A percentile compares a stretch with the other conserved stretches of the same genome.
Conservation (phyloP, 1,284 basidiomycete genomes). For the Ceratorhiza oryzae-sativae region DNA sequence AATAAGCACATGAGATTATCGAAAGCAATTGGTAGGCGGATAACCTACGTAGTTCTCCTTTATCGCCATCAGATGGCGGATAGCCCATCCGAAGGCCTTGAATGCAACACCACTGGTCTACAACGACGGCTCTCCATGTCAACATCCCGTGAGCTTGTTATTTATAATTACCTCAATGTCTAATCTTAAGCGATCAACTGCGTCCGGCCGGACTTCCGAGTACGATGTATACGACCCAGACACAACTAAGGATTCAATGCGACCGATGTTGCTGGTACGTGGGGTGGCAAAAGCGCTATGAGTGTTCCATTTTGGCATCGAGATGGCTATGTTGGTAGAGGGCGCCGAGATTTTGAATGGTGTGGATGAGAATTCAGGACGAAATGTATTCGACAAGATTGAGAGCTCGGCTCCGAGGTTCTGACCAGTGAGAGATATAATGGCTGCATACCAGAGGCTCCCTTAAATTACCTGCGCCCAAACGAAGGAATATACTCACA, state of each 20-base stretch:
- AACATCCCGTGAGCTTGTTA: constrained; percentile 11
- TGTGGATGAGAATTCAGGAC: constrained; percentile 72
- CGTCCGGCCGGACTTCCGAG: constrained; percentile 67
- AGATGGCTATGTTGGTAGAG: constrained; percentile 65
- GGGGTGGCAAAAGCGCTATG: constrained; percentile 70
- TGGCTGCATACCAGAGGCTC: constrained; percentile 57
- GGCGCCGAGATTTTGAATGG: constrained; percentile 71
- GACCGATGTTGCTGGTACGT: constrained; percentile 60
- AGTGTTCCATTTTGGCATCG: constrained; percentile 87
- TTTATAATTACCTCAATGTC: constrained; percentile 65
- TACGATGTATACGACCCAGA: constrained; percentile 79
- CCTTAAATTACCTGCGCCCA: constrained; percentile 16
- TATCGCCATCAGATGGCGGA: constrained; percentile 84
- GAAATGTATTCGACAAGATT: constrained; percentile 75
- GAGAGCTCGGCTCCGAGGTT: constrained; percentile 60
- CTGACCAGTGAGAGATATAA: constrained; percentile 71
- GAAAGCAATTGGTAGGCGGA: background rate
- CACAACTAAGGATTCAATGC: constrained; percentile 64
- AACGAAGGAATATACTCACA: constrained; percentile 56
- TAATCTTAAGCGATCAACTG: constrained; percentile 80
- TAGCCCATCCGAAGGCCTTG: constrained; percentile 83
- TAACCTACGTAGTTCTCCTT: constrained; percentile 76
- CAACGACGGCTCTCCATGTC: constrained; percentile 1
- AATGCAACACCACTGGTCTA: constrained; percentile 62
- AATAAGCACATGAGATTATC: background rate